Evolutionary conservation across 2,329 filamentous ascomycete species (phyloP).

Genomic region (Fusarium austroafricanum): DNA sequence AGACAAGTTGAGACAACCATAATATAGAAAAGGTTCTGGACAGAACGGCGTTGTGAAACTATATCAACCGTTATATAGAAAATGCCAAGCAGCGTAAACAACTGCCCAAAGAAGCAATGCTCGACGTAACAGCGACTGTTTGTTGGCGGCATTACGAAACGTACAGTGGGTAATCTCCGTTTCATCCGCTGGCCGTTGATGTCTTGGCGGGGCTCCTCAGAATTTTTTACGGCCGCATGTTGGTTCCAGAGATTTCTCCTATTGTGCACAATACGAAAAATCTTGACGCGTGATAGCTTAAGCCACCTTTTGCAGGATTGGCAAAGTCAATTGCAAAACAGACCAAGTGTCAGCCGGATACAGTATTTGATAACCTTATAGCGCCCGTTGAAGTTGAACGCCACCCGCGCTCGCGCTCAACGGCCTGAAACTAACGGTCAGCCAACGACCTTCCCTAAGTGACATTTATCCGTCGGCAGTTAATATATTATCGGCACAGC

Average conservation of each 20-base stretch:
- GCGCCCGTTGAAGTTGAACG: not conserved
- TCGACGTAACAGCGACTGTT: not conserved
- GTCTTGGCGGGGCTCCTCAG: no score
- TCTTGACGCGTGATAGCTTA: no score
- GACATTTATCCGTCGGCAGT: no score
- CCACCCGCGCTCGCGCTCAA: not conserved
- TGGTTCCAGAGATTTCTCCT: no score
- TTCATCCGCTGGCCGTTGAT: not conserved
- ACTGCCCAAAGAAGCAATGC: not conserved
- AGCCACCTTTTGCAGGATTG: not conserved
- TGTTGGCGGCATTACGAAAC: not conserved
- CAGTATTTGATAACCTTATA: not conserved
- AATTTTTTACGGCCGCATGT: no score
- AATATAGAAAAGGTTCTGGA: no score
- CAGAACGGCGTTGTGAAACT: no score
- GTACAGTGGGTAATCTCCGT: not conserved
- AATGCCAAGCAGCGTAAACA: no score
- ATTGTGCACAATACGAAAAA: not conserved
- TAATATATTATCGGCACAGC: no score
- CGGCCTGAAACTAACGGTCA: not conserved
- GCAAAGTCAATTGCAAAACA: not conserved
- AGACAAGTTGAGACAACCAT: no score
- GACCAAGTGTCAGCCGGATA: not conserved
- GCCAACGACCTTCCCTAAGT: no score
- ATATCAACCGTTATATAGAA: no score